Evolutionary conservation across 2,329 filamentous ascomycete species (phyloP).

Genomic region (Knoxdaviesia capensis): DNA sequence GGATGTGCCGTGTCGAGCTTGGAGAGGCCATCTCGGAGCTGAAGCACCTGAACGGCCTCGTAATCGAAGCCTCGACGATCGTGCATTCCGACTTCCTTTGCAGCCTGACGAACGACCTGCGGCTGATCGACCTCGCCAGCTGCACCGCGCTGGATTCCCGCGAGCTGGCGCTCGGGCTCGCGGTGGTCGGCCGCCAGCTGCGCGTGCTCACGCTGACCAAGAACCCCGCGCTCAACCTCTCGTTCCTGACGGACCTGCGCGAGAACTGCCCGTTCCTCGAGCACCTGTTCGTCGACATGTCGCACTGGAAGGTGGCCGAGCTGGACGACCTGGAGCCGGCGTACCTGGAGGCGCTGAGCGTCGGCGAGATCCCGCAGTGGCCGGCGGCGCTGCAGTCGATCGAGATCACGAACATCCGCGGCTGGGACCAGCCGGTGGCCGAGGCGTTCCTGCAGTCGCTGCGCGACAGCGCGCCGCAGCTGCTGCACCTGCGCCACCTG

Average conservation of each 20-base stretch:
- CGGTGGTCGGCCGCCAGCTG: constrained; percentile 45
- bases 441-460: constrained; percentile 65
- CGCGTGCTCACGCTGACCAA: constrained; percentile 51
- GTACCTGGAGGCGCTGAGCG: constrained; percentile 47
- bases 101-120: constrained; percentile 43
- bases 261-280: constrained; percentile 49
- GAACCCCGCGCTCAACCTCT: constrained; percentile 59
- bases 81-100: constrained; percentile 49
- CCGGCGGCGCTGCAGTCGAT: constrained; percentile 49
- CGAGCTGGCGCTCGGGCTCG: constrained; percentile 43
- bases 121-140: constrained; percentile 53
- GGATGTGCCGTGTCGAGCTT: no score
- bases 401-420: constrained; percentile 57
- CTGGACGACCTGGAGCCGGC: constrained; percentile 55
- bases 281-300: constrained; percentile 56
- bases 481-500: constrained; percentile 49
- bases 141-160: constrained; percentile 57
- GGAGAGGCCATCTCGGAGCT: constrained; percentile 22
- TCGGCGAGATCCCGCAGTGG: constrained; percentile 55
- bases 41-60: constrained; percentile 42
- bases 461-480: constrained; percentile 43
- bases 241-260: constrained; percentile 49
- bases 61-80: constrained; percentile 56
- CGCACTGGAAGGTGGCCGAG: constrained; percentile 52
- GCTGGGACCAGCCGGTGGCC: constrained; percentile 50